Conservation (phyloP, 352 stramenopile genomes). For the Elongisporangium prolatum region DNA sequence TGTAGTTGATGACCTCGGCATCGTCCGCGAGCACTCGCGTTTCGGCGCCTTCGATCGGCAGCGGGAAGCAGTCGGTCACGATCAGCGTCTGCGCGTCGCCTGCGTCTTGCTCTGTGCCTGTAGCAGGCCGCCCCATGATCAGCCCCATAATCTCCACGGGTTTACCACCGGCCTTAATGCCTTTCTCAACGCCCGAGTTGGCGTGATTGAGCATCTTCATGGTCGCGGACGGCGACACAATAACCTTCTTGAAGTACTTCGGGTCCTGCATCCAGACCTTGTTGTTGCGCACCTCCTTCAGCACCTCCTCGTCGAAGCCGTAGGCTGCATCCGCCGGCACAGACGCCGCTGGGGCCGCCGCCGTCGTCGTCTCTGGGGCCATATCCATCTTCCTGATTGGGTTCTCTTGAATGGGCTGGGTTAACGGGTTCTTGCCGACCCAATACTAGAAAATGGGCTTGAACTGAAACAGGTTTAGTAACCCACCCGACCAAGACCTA, state of each 20-base stretch:
- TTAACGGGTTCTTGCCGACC: neutral
- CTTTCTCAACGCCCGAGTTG: slow-evolving; percentile 97
- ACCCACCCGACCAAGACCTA: too few species aligned
- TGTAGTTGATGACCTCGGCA: slow-evolving; percentile 98
- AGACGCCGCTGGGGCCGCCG: slow-evolving; percentile 5
- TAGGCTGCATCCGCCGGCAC: slow-evolving; percentile 65
- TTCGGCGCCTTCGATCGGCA: slow-evolving; percentile 96
- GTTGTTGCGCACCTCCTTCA: slow-evolving; percentile 83
- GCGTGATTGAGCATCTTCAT: slow-evolving; percentile 99
- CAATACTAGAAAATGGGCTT: too few species aligned
- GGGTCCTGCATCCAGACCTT: slow-evolving; percentile 90
- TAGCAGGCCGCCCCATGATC: slow-evolving; percentile 92
- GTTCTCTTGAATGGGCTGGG: neutral
- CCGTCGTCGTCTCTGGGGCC: slow-evolving; percentile 5
- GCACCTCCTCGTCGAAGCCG: slow-evolving; percentile 77
- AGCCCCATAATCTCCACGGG: slow-evolving; percentile 99
- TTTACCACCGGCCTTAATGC: slow-evolving; percentile 93
- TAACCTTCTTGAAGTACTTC: slow-evolving; percentile 96
- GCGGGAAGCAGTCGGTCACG: slow-evolving; percentile 97
- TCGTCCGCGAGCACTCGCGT: slow-evolving; percentile 96
- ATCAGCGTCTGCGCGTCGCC: slow-evolving; percentile 91
- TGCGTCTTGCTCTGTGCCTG: slow-evolving; percentile 79
- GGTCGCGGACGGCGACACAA: slow-evolving; percentile 89
- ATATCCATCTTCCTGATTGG: neutral
- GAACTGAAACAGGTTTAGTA: too few species aligned